phyloP scores from a whole-genome alignment of 441 rosid species.

The Corymbia calophylla region DNA sequence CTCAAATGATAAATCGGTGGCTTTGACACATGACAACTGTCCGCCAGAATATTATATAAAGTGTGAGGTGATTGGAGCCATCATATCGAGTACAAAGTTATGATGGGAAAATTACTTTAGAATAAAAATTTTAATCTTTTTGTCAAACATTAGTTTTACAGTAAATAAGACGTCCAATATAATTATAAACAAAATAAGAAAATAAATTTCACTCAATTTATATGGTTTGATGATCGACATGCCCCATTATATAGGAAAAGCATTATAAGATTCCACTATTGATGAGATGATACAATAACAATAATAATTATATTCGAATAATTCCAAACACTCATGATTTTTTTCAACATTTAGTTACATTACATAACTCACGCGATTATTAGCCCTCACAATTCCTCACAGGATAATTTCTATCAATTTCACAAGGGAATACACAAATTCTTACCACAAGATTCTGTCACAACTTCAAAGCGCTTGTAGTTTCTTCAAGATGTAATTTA shows the following conservation, averaged over 20 bases:
- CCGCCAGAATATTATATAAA: neutral
- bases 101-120: neutral
- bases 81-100: neutral
- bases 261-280: neutral
- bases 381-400: neutral
- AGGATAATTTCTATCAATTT: neutral
- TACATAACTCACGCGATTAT: too few species aligned
- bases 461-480: neutral
- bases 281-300: accelerated
- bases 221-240: neutral
- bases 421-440: neutral
- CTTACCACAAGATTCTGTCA: neutral
- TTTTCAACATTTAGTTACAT: neutral
- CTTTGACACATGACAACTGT: neutral
- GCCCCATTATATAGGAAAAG: neutral
- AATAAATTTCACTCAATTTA: neutral
- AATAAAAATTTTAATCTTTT: neutral
- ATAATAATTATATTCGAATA: neutral
- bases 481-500: neutral
- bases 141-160: neutral
- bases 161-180: neutral
- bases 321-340: neutral
- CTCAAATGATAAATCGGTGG: neutral
- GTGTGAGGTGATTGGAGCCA: neutral
- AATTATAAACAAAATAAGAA: neutral